Conservation (phyloP, 2,329 filamentous ascomycete genomes). For the Metarhizium sp. region DNA sequence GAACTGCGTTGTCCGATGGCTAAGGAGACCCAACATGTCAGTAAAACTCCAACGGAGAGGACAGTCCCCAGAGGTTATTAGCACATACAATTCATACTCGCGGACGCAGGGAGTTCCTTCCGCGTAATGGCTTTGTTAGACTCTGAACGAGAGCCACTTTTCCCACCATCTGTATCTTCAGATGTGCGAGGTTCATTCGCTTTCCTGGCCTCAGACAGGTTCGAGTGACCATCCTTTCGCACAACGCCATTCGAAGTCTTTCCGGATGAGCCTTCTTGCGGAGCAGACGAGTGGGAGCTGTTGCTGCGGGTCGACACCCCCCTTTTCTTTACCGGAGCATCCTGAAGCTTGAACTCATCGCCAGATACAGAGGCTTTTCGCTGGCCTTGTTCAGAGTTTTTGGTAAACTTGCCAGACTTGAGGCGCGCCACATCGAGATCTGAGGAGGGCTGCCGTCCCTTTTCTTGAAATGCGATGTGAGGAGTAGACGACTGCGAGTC, state of each 20-base stretch:
- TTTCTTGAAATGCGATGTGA: constrained; percentile 90
- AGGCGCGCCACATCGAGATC: constrained; percentile 47
- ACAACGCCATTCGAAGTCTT: constrained; percentile 25
- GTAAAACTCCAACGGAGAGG: neutral
- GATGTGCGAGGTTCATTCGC: constrained; percentile 42
- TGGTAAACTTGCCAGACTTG: constrained; percentile 41
- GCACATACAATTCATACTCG: constrained; percentile 31
- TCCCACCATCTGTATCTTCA: constrained; percentile 43
- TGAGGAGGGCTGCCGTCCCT: constrained; percentile 51
- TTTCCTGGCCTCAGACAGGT: constrained; percentile 20
- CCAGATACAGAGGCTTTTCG: constrained; percentile 17
- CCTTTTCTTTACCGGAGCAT: constrained; percentile 61
- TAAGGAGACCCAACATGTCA: neutral
- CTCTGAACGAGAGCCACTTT: constrained; percentile 29
- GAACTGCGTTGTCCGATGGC: constrained; percentile 3
- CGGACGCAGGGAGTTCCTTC: constrained; percentile 49
- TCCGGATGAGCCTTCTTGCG: constrained; percentile 24
- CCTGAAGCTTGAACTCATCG: constrained; percentile 66
- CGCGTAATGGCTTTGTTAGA: constrained; percentile 44
- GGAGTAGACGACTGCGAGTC: constrained; percentile 56
- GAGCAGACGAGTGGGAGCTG: constrained; percentile 31
- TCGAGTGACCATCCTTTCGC: constrained; percentile 15
- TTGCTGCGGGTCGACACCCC: constrained; percentile 28
- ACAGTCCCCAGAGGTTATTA: neutral
- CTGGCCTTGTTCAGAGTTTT: constrained; percentile 20